Evolutionary conservation across 2,329 filamentous ascomycete genomes (phyloP), one percentile per base, ranked within the genome.

Genomic region (Penicillium glabrum): DNA sequence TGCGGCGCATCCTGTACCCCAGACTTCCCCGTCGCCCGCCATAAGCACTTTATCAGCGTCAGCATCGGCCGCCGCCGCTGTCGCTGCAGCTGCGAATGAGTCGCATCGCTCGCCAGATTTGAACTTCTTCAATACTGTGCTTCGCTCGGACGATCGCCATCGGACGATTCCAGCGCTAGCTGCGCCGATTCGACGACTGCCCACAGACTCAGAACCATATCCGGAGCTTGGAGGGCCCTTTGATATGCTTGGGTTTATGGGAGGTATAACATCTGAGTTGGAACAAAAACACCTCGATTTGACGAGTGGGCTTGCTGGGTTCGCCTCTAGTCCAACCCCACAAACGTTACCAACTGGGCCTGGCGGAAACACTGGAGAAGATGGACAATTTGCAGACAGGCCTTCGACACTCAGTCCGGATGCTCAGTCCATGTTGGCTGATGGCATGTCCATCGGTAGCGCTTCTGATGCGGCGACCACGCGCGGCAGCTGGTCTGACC

Each of bases 231-330:
- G 58, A 8, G 59, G 61, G 8, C 59, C 65, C 6, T 73, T 73
- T 51, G 71, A 74, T 52, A 73, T 74, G 63, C 67, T 72, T n/a
- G 62, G 66, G 3, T 73, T 73, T 39, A 74, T 73, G 51, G 70
- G 71, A n/a, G 71, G 67, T 3, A 71, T 73, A 11, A 72, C 69
- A 3, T 71, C 69, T 3, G 71, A 73, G 43, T 58, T 74, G 24
- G 66, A 73, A 35, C 71, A 72, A 51, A 74, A 70, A 51, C 71
- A 73, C 51, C 56, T 68, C 5, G 68, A 72, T 45, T 52, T 74
- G 56, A 68, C 66, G 1, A 67, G 66, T 29, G 61, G 68, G 0
- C 48, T 57, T 9, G 44, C 57, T 1, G 60, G 59, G 2, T 66
- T 67, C 14, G 54, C 59, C 3, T 46, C 50, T 9, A 61, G 53